Conservation (phyloP, 139 green algal genomes). For the Chlorella sp. region DNA sequence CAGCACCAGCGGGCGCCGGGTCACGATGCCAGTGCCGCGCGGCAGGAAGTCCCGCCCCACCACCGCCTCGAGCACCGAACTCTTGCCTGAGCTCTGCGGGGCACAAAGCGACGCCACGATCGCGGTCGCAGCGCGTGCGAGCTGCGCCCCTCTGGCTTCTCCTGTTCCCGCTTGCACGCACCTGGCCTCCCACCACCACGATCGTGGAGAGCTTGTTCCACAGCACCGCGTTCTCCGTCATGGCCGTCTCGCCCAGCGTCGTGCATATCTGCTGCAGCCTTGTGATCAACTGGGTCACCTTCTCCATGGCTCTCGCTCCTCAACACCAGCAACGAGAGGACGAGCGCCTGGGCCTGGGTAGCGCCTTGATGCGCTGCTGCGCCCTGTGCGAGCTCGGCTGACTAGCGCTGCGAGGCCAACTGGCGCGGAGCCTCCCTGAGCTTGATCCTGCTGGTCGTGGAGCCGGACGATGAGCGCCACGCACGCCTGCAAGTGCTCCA, state of each 20-base stretch:
- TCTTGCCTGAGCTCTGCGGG: conserved; percentile 88
- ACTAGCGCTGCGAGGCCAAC: too few relatives aligned
- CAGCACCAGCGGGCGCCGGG: conserved; percentile 82
- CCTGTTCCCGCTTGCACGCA: conserved; percentile 19
- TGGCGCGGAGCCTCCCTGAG: too few relatives aligned
- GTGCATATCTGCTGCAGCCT: conserved; percentile 63
- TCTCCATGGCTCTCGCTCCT: too few relatives aligned
- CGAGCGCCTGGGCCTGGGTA: too few relatives aligned
- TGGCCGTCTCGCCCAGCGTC: conserved; percentile 44
- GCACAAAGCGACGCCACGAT: neutral
- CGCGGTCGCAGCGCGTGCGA: neutral
- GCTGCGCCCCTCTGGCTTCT: too few relatives aligned
- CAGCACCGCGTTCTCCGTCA: conserved; percentile 46
- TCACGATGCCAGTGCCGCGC: conserved; percentile 91
- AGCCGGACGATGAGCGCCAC: too few relatives aligned
- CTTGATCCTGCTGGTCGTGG: too few relatives aligned
- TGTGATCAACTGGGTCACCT: conserved; percentile 46
- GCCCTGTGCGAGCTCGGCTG: too few relatives aligned
- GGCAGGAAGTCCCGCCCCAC: conserved; percentile 93
- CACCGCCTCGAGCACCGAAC: conserved; percentile 89
- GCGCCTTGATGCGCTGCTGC: too few relatives aligned
- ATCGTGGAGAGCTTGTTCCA: conserved; percentile 85
- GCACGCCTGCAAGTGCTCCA: too few relatives aligned
- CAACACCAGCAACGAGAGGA: too few relatives aligned
- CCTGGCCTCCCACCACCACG: conserved; percentile 87